A percentile compares a stretch with the other conserved stretches of the same genome.
Evolutionary conservation across 106 monocot species (phyloP).

Genomic region (Dioscorea dumetorum): DNA sequence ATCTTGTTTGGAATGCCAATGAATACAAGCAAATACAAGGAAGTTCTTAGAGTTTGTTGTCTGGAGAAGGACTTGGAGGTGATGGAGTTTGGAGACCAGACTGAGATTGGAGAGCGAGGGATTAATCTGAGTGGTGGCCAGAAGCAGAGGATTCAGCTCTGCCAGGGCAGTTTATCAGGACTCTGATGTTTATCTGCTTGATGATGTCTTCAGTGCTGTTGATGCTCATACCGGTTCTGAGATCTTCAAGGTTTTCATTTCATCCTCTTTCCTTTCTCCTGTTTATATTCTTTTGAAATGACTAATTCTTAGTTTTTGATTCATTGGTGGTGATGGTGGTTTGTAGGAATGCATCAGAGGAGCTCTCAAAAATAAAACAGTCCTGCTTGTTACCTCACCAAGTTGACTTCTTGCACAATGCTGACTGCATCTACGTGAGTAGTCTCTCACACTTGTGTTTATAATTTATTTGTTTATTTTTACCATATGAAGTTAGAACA

Average conservation of each 20-base stretch:
- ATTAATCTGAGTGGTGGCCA: constrained; percentile 98
- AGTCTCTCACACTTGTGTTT: background rate
- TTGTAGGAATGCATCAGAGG: constrained; percentile 80
- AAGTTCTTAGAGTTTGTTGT: constrained; percentile 71
- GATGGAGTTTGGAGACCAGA: constrained; percentile 99
- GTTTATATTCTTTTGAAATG: no score
- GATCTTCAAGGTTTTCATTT: constrained; percentile 69
- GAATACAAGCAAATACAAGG: constrained; percentile 50
- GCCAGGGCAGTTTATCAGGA: constrained; percentile 95
- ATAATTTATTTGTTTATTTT: no score
- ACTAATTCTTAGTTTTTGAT: background rate
- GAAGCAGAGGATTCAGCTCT: constrained; percentile 93
- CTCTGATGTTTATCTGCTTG: constrained; percentile 88
- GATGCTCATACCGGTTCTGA: constrained; percentile 96
- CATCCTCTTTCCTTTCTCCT: no score
- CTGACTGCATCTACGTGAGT: constrained; percentile 64
- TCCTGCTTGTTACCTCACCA: constrained; percentile 94
- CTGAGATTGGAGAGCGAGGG: constrained; percentile 97
- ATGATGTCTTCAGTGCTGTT: constrained; percentile 98
- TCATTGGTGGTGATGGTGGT: background rate
- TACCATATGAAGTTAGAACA: no score
- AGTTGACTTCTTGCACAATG: constrained; percentile 92
- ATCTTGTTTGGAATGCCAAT: constrained; percentile 76
- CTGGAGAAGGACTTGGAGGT: constrained; percentile 89
- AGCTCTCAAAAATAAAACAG: constrained; percentile 71